These are phyloP conservation scores for Fusarium sterilihyphosum DNA, from an alignment of 2,329 filamentous ascomycete genomes.

Conservation along the genomic window DNA sequence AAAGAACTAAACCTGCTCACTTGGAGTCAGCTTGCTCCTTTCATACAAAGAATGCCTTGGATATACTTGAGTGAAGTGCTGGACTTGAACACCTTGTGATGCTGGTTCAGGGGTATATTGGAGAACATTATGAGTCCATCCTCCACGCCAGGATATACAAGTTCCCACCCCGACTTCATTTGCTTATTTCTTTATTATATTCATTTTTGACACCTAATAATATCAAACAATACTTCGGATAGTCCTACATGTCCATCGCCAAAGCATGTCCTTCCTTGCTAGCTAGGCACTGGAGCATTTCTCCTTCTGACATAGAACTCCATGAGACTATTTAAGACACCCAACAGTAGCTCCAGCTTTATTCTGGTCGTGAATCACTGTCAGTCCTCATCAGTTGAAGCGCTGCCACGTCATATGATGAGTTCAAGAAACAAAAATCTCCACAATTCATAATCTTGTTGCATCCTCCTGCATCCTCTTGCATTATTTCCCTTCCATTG, in stretches of 20 bases:
- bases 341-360: background rate
- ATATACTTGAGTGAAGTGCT: background rate
- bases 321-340: background rate
- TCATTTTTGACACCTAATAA: fast-evolving
- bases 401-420: too few relatives aligned
- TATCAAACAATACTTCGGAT: background rate
- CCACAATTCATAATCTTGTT: background rate
- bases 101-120: background rate
- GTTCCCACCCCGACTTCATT: too few relatives aligned
- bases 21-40: background rate
- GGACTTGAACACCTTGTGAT: background rate
- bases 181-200: too few relatives aligned
- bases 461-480: background rate
- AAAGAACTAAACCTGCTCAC: background rate
- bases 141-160: background rate
- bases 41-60: slow-evolving; percentile 2
- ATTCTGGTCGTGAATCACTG: background rate
- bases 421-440: background rate
- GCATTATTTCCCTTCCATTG: background rate
- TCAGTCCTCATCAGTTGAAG: background rate
- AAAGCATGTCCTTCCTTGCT: too few relatives aligned
- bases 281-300: background rate
- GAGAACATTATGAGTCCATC: too few relatives aligned
- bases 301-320: too few relatives aligned
- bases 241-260: too few relatives aligned